Evolutionary conservation across 805 yeast genomes (phyloP).

Genomic region (Alloascoidea africana): DNA sequence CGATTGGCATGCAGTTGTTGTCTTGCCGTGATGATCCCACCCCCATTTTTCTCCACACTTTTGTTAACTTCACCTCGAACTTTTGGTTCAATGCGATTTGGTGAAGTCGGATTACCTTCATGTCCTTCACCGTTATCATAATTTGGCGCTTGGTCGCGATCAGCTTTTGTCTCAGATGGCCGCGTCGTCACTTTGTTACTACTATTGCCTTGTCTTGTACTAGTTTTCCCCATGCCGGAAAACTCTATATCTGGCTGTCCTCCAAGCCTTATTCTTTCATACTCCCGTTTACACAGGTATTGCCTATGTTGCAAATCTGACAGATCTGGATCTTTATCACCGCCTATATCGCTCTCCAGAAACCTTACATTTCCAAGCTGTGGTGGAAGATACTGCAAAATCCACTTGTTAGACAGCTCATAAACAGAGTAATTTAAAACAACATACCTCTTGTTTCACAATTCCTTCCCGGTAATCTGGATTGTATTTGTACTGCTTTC

Average conservation of each 20-base stretch:
- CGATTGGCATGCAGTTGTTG: background rate
- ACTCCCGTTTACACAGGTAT: background rate
- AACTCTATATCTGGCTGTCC: background rate
- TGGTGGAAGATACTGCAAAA: constrained; percentile 57
- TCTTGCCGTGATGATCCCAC: background rate
- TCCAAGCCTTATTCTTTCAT: background rate
- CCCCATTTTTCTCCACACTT: background rate
- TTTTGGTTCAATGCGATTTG: too few species aligned
- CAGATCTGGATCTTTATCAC: constrained; percentile 4
- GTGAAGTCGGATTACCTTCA: background rate
- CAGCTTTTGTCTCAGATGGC: background rate
- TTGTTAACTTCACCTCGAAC: constrained; percentile 2
- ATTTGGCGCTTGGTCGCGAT: background rate
- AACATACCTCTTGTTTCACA: constrained; percentile 63
- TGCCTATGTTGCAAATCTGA: background rate
- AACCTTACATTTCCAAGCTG: constrained; percentile 34
- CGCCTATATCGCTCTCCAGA: constrained; percentile 25
- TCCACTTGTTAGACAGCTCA: too few species aligned
- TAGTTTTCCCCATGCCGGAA: background rate
- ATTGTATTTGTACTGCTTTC: constrained; percentile 75
- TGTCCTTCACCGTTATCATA: background rate
- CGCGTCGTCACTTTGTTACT: background rate
- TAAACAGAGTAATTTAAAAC: too few species aligned
- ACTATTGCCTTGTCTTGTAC: background rate
- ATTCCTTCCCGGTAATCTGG: constrained; percentile 64